Base-by-base conservation (phyloP, 305 asterid species). In the Solanum hybrid region DNA sequence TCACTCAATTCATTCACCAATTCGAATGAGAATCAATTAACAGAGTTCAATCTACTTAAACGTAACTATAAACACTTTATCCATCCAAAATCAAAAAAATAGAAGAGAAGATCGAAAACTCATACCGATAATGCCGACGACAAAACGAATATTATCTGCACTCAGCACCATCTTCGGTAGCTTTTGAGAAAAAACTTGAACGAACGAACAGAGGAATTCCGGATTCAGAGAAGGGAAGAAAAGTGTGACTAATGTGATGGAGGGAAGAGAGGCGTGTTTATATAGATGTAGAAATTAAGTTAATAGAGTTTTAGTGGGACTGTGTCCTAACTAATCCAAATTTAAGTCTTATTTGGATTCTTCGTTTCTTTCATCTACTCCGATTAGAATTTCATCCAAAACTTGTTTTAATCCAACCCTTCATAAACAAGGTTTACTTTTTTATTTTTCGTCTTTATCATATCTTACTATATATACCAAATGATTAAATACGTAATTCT, bases 51-150 rank as follows among this genome's bases (percentile, higher is more conserved):
- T 46, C 39, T 3, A 83, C 73, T 42, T 8, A 31, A 51, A 33
- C 26, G 71, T 61, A 61, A 61, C 42, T 31, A 29, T 11, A 10
- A 46, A 46, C 87, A 83, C 37, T 31, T 31, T 2, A 14, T 31
- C 8, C 87, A 18, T 57, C 18, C 31, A 57, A 51, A 85, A 85
- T 85, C 13, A 5, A 74, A n/a, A n/a, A 37, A 86, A 22, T 13
- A 16, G 16, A 18, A 73, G 39, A 16, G 37, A 35, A 14, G 14
- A 40, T 61, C 22, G 39, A 64, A 90, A 26, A 26, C 88, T 9
- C 87, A 39, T 33, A 94, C 96, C 95, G 11, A 93, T 13, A n/a
- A 93, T 85, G 88, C 95, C 95, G 57, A 93, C 64, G 90, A 91
- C 51, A 0, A 84, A 35, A 13, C 96, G 95, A 84, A 91, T 64